Conservation (phyloP, 2,329 filamentous ascomycete genomes). For the Phaeosphaeriaceae sp. region DNA sequence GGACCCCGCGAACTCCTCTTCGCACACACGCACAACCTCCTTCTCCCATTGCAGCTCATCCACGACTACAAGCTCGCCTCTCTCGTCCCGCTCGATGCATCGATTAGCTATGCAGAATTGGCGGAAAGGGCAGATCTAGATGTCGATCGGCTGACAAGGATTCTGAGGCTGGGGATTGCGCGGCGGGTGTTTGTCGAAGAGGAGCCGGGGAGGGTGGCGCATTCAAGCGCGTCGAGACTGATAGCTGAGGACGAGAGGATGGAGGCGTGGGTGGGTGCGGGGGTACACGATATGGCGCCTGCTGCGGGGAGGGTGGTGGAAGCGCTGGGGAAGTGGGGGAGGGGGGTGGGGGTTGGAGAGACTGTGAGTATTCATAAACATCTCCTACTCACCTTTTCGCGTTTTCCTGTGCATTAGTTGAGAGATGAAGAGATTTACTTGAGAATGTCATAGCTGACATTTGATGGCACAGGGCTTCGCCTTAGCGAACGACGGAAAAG, state of each 20-base stretch:
- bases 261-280: conserved; percentile 2
- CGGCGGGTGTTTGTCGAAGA: conserved; percentile 20
- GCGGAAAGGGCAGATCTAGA: conserved; percentile 4
- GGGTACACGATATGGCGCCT: conserved; percentile 7
- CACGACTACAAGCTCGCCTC: not conserved
- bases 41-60: not conserved
- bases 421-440: no score
- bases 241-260: not conserved
- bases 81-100: conserved; percentile 2
- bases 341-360: not conserved
- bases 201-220: conserved; percentile 11
- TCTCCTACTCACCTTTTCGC: no score
- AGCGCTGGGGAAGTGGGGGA: conserved; percentile 9
- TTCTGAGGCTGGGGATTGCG: conserved; percentile 13
- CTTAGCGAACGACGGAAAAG: conserved; percentile 13
- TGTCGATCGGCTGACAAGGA: conserved; percentile 1
- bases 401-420: no score
- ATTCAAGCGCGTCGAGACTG: conserved; percentile 13
- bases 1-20: conserved; percentile 4
- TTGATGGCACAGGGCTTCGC: not conserved
- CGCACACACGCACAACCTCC: not conserved
- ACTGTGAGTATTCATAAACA: conserved; percentile 8
- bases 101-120: conserved; percentile 3
- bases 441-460: no score
- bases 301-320: conserved; percentile 7